Conservation (phyloP, 1,284 basidiomycete genomes). For the Pseudozyma hubeiensis region DNA sequence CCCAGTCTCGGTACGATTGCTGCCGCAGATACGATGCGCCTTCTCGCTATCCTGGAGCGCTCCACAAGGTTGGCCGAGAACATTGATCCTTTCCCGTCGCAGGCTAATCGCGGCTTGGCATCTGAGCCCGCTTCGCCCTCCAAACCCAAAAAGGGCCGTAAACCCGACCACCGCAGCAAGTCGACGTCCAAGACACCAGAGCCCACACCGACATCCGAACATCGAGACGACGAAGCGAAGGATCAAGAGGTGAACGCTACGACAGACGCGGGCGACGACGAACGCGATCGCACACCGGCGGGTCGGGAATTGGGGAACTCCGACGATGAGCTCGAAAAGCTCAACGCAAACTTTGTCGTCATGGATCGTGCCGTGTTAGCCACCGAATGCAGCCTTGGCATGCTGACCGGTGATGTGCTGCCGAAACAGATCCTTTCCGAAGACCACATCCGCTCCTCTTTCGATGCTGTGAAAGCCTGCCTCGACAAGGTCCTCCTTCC, state of each 20-base stretch:
- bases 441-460: slow-evolving; percentile 83
- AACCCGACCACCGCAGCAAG: slow-evolving; percentile 10
- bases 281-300: neutral
- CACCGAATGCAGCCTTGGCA: slow-evolving; percentile 81
- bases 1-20: slow-evolving; percentile 29
- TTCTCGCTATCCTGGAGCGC: slow-evolving; percentile 51
- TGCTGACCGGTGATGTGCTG: slow-evolving; percentile 81
- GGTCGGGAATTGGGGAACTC: slow-evolving; percentile 72
- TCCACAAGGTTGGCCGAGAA: slow-evolving; percentile 41
- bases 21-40: slow-evolving; percentile 30
- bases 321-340: slow-evolving; percentile 72
- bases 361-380: slow-evolving; percentile 73
- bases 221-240: neutral
- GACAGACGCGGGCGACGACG: neutral
- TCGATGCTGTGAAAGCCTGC: slow-evolving; percentile 81
- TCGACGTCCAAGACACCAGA: slow-evolving; percentile 38
- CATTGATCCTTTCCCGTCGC: slow-evolving; percentile 47
- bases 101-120: slow-evolving; percentile 9
- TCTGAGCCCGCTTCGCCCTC: slow-evolving; percentile 28
- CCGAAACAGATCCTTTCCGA: slow-evolving; percentile 86
- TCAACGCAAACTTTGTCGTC: slow-evolving; percentile 51
- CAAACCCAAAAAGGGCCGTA: slow-evolving; percentile 33
- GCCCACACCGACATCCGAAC: slow-evolving; percentile 11
- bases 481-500: slow-evolving; percentile 85
- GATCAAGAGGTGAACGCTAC: neutral